phyloP scores from a whole-genome alignment of 108 stramenopile genomes.

The Skeletonema tropicum region DNA sequence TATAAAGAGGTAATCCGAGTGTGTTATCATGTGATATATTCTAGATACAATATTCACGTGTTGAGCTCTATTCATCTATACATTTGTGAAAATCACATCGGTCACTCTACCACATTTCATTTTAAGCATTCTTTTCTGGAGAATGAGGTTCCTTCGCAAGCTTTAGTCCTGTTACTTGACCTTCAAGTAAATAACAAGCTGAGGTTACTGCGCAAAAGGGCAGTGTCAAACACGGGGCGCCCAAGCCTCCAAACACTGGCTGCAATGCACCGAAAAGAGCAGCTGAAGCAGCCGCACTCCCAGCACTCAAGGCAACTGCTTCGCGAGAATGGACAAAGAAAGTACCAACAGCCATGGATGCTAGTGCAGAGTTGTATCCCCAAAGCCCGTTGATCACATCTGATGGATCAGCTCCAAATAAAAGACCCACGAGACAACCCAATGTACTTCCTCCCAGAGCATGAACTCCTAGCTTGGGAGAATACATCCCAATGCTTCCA shows the following conservation, averaged over 20 bases:
- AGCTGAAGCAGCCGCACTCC: constrained; percentile 72
- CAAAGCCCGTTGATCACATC: constrained; percentile 70
- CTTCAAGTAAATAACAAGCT: constrained; percentile 65
- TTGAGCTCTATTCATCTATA: background rate
- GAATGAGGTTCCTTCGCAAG: constrained; percentile 73
- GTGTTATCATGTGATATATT: too few species aligned
- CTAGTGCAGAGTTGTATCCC: constrained; percentile 78
- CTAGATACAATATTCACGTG: too few species aligned
- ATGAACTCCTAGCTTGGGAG: constrained; percentile 67
- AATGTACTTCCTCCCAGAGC: constrained; percentile 59
- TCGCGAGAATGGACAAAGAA: constrained; percentile 71
- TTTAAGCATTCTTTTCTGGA: constrained; percentile 66
- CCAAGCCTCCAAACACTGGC: constrained; percentile 57
- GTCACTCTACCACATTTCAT: background rate
- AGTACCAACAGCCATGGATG: constrained; percentile 78
- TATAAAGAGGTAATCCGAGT: too few species aligned
- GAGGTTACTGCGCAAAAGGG: constrained; percentile 80
- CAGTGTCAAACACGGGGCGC: constrained; percentile 73
- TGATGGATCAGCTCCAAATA: constrained; percentile 50
- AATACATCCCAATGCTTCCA: constrained; percentile 49
- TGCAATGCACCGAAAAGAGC: constrained; percentile 75
- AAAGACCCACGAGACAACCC: constrained; percentile 49
- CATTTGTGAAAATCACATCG: background rate
- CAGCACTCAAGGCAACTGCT: constrained; percentile 53
- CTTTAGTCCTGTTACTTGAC: constrained; percentile 55